Percentiles rank a stretch among this genome's conserved stretches.
phyloP scores from a whole-genome alignment of 192 early-diverging fungal species.

The Coemansia sp. region DNA sequence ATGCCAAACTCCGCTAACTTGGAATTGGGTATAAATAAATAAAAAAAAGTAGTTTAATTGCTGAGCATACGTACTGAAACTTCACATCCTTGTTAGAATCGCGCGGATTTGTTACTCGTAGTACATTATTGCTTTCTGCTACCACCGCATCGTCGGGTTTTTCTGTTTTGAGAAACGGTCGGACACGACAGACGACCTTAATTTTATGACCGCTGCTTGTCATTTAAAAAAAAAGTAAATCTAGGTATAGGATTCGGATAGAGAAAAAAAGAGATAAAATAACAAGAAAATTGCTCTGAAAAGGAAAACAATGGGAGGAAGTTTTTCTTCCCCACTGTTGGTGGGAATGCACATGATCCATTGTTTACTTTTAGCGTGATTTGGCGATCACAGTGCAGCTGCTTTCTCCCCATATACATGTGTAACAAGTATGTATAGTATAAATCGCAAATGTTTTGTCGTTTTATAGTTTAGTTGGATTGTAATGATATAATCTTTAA shows the following conservation, averaged over 20 bases:
- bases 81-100: constrained; percentile 53
- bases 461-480: background rate
- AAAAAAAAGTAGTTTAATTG: too few species aligned
- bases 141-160: constrained; percentile 49
- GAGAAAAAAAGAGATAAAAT: constrained; percentile 5
- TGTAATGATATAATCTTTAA: background rate
- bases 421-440: background rate
- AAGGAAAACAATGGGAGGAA: constrained; percentile 22
- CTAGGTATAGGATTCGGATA: background rate
- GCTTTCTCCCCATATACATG: background rate
- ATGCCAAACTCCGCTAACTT: background rate
- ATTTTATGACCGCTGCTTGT: constrained; percentile 45
- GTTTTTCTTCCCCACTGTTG: constrained; percentile 12
- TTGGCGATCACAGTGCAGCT: constrained; percentile 2
- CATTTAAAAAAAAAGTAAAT: constrained; percentile 21
- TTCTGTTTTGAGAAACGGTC: constrained; percentile 60
- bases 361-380: constrained; percentile 7
- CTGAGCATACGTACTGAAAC: constrained; percentile 30
- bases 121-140: constrained; percentile 37
- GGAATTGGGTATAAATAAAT: too few species aligned
- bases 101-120: constrained; percentile 58
- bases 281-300: background rate
- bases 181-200: constrained; percentile 61
- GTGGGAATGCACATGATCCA: background rate
- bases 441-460: background rate